Evolutionary conservation across 176 grass and related monocot genomes (phyloP).

Genomic region (Oryza australiensis): DNA sequence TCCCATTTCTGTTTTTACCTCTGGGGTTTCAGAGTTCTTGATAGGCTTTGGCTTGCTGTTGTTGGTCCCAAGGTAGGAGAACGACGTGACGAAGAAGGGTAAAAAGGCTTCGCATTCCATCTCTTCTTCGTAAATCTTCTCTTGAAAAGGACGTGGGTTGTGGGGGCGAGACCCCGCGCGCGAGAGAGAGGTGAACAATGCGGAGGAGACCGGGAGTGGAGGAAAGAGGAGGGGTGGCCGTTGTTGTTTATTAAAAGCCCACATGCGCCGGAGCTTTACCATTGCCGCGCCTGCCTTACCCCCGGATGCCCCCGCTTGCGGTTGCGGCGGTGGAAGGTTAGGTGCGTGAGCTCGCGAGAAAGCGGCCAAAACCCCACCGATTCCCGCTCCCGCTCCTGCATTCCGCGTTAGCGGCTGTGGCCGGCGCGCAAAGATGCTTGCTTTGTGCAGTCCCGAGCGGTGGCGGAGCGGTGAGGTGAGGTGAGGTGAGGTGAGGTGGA

Average conservation of each 20-base stretch:
- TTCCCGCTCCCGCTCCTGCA: neutral
- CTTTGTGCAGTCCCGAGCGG: too few relatives aligned
- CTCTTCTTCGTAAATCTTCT: neutral
- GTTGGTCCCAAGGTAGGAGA: slow-evolving; percentile 13
- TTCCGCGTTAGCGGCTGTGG: neutral
- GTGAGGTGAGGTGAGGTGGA: neutral
- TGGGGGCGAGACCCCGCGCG: too few relatives aligned
- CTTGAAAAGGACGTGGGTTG: slow-evolving; percentile 4
- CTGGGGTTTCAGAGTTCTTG: neutral
- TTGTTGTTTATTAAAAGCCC: slow-evolving; percentile 43
- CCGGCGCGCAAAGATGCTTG: slow-evolving; percentile 8
- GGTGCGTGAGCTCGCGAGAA: neutral
- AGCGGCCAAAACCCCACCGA: neutral
- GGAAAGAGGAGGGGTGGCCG: neutral
- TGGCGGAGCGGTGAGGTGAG: neutral
- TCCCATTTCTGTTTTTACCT: neutral
- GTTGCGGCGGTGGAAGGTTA: slow-evolving; percentile 21
- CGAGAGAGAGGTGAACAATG: neutral
- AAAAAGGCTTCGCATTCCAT: slow-evolving; percentile 14
- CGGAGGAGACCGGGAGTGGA: neutral
- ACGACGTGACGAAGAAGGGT: neutral
- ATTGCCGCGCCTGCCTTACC: too few relatives aligned
- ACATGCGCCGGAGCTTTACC: slow-evolving; percentile 43
- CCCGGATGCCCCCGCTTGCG: neutral
- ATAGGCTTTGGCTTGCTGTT: slow-evolving; percentile 2